Evolutionary conservation across 2,329 filamentous ascomycete genomes (phyloP), one percentile per base, ranked within the genome.

Genomic region (Diaporthe vaccinii): DNA sequence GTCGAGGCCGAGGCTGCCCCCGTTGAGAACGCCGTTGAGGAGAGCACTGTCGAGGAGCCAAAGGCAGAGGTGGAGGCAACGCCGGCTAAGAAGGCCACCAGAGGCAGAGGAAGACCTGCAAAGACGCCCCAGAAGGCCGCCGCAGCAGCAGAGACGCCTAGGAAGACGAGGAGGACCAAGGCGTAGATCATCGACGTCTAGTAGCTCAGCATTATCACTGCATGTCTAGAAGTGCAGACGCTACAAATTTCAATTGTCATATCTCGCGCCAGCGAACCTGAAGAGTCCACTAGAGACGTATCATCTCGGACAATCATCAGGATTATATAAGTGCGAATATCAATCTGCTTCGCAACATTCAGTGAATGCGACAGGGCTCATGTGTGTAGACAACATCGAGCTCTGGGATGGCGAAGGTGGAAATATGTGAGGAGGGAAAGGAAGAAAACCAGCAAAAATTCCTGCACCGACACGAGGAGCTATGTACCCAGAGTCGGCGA

Each of bases 371-470:
- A 65, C 69, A 76, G 73, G 15, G 22, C 75, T 57, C 75, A 72
- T 49, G 75, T 79, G 84, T 83, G 82, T 79, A 79, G 80, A 79
- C 78, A 77, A 79, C 77, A 67, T 59, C 74, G 84, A 84, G 82
- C 78, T 80, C 76, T 83, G 81, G 83, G 39, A 44, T 57, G 46
- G 73, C 81, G 83, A 87, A 86, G 85, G 83, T 76, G 82, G 79
- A 84, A 84, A 88, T 89, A 86, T 90, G 87, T 87, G 84, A 84
- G 85, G 68, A 75, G 39, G 46, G 84, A 84, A 82, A 80, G 82
- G 81, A 81, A 83, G 83, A 82, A 82, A 83, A 80, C 80, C 72
- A 79, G 7, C 80, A 80, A 76, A 78, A 73, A 74, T 44, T 65
- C 39, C n/a, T 68, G 39, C 51, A 67, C 53, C 44, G 46, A 69